These are phyloP conservation scores for Serendipita sp. DNA, from an alignment of 1,284 basidiomycete genomes.

Conservation along the genomic window DNA sequence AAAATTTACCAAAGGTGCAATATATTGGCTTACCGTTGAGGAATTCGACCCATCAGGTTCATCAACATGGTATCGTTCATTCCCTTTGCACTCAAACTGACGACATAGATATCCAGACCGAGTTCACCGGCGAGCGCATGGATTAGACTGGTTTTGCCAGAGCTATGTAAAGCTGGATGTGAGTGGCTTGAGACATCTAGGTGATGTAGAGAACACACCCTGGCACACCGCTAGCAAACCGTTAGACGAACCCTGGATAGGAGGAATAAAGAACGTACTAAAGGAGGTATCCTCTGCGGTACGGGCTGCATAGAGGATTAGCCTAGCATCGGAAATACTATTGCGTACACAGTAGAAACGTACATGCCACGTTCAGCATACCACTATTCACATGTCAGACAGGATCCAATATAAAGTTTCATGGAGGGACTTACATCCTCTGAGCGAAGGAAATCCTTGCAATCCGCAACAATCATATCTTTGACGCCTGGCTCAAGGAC, in stretches of 20 bases:
- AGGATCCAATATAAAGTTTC: not conserved
- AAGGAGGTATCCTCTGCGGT: constrained; percentile 17
- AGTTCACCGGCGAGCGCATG: constrained; percentile 77
- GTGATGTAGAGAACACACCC: not conserved
- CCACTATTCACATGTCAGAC: constrained; percentile 23
- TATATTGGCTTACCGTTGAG: constrained; percentile 42
- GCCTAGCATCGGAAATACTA: not conserved
- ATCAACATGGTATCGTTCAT: constrained; percentile 79
- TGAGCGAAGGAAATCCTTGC: constrained; percentile 66
- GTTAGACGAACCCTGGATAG: not conserved
- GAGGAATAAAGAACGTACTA: not conserved
- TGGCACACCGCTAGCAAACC: not conserved
- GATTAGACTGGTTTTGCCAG: constrained; percentile 21
- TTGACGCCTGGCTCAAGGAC: constrained; percentile 73
- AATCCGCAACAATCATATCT: constrained; percentile 72
- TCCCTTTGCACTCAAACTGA: constrained; percentile 70
- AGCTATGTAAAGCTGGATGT: not conserved
- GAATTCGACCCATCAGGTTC: constrained; percentile 71
- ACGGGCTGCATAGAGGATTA: constrained; percentile 17
- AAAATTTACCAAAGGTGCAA: not conserved
- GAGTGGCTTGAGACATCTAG: not conserved
- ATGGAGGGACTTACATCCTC: constrained; percentile 46
- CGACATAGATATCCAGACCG: constrained; percentile 76
- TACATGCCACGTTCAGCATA: constrained; percentile 65
- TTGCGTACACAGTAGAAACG: not conserved